Percentiles rank a stretch among this genome's conserved stretches.
These are phyloP conservation scores for Fraxinus anomala DNA, from an alignment of 257 asterid genomes.

Conservation along the genomic window DNA sequence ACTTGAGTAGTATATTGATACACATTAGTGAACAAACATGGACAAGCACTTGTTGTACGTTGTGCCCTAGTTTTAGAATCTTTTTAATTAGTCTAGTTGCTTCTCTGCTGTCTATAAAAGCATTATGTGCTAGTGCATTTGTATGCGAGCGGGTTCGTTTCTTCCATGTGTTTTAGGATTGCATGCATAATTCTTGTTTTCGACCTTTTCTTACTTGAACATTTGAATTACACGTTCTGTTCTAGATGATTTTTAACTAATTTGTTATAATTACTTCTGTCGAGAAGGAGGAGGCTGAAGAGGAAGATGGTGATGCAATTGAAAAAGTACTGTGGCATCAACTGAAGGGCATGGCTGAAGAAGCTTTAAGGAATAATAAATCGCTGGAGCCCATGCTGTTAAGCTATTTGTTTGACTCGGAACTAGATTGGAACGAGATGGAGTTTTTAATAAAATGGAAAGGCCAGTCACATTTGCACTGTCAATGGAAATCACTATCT, in stretches of 20 bases:
- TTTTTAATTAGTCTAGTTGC: no score
- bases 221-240: background rate
- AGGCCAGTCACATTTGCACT: conserved; percentile 96
- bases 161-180: background rate
- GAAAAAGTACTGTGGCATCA: conserved; percentile 99
- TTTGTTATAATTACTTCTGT: conserved; percentile 23
- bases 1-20: background rate
- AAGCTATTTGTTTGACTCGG: conserved; percentile 80
- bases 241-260: conserved; percentile 15
- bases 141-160: background rate
- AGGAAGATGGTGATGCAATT: conserved; percentile 87
- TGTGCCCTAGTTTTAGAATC: background rate
- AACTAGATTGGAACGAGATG: conserved; percentile 81
- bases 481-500: conserved; percentile 89
- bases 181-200: background rate
- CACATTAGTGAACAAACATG: background rate
- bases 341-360: conserved; percentile 93
- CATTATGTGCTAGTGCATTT: background rate
- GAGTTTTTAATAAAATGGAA: conserved; percentile 96
- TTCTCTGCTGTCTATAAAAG: no score
- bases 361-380: conserved; percentile 75
- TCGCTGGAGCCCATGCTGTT: conserved; percentile 72
- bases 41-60: background rate
- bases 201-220: background rate
- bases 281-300: conserved; percentile 80